phyloP scores from a whole-genome alignment of 2,329 filamentous ascomycete genomes.

The Xylariaceae sp. region DNA sequence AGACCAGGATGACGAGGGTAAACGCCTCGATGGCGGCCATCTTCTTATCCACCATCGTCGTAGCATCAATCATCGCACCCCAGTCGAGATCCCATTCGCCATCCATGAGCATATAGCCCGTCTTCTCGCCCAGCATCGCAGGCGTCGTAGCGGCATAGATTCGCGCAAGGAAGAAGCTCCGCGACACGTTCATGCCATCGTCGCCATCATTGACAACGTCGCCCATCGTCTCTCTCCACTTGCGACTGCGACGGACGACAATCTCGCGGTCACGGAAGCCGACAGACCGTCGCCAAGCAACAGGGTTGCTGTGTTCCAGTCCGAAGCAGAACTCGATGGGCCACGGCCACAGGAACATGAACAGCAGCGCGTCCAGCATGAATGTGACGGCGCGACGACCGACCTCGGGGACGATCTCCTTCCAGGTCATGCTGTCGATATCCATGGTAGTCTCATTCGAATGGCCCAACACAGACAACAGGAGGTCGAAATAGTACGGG shows the following conservation, averaged over 20 bases:
- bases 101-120: slow-evolving; percentile 81
- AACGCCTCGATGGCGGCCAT: slow-evolving; percentile 60
- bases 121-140: slow-evolving; percentile 66
- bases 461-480: slow-evolving; percentile 60
- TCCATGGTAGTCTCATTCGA: slow-evolving; percentile 62
- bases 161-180: slow-evolving; percentile 54
- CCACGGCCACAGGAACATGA: slow-evolving; percentile 67
- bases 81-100: slow-evolving; percentile 86
- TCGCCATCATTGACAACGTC: slow-evolving; percentile 19
- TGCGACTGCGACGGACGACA: slow-evolving; percentile 70
- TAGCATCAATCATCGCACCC: slow-evolving; percentile 69
- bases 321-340: slow-evolving; percentile 67
- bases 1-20: slow-evolving; percentile 63
- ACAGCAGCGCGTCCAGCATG: slow-evolving; percentile 66
- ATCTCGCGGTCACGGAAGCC: slow-evolving; percentile 79
- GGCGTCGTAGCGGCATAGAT: slow-evolving; percentile 65
- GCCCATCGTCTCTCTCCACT: slow-evolving; percentile 60
- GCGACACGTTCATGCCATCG: slow-evolving; percentile 38
- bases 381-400: slow-evolving; percentile 59
- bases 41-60: slow-evolving; percentile 61
- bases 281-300: slow-evolving; percentile 65
- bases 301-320: slow-evolving; percentile 52
- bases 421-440: slow-evolving; percentile 50
- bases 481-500: slow-evolving; percentile 67
- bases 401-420: slow-evolving; percentile 52